phyloP scores from a whole-genome alignment of 1,139 yeast species.

The Pichia sp. region DNA sequence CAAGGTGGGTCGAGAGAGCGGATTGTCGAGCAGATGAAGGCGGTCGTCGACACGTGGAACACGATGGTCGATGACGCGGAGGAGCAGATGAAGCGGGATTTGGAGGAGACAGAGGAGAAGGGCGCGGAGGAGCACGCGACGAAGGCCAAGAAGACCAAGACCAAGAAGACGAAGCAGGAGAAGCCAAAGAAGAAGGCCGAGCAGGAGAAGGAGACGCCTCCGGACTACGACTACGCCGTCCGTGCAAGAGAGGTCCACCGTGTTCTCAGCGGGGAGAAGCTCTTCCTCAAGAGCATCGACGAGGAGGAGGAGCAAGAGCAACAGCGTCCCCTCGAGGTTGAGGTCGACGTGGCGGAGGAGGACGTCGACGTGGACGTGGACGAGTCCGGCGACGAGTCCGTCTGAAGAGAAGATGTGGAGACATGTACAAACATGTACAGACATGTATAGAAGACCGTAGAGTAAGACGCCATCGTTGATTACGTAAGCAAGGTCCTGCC shows the following conservation, averaged over 20 bases:
- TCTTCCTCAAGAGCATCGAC: conserved; percentile 38
- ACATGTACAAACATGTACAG: too few relatives aligned
- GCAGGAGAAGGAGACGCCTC: conserved; percentile 6
- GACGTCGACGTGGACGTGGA: conserved; percentile 22
- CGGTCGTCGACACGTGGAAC: conserved; percentile 56
- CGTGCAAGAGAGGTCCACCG: conserved; percentile 41
- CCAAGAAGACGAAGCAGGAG: conserved; percentile 18
- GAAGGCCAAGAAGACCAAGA: conserved; percentile 16
- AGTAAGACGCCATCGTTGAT: too few relatives aligned
- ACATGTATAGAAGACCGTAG: too few relatives aligned
- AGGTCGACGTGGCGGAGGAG: conserved; percentile 15
- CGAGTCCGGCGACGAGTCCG: not conserved
- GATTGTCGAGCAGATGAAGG: conserved; percentile 48
- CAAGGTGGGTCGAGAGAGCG: conserved; percentile 72
- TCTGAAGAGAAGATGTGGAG: not conserved
- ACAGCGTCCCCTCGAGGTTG: conserved; percentile 9
- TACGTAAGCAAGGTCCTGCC: too few relatives aligned
- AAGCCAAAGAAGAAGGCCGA: conserved; percentile 16
- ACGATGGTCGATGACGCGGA: conserved; percentile 41
- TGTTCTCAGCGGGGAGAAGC: conserved; percentile 37
- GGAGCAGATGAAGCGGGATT: conserved; percentile 32
- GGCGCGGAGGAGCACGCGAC: conserved; percentile 10
- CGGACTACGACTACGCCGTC: conserved; percentile 38
- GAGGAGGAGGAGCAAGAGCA: not conserved
- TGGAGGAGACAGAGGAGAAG: conserved; percentile 13